A percentile compares a stretch with the other conserved stretches of the same genome.
These are phyloP conservation scores for Ogataea methylovora DNA, from an alignment of 805 yeast genomes.

Conservation along the genomic window DNA sequence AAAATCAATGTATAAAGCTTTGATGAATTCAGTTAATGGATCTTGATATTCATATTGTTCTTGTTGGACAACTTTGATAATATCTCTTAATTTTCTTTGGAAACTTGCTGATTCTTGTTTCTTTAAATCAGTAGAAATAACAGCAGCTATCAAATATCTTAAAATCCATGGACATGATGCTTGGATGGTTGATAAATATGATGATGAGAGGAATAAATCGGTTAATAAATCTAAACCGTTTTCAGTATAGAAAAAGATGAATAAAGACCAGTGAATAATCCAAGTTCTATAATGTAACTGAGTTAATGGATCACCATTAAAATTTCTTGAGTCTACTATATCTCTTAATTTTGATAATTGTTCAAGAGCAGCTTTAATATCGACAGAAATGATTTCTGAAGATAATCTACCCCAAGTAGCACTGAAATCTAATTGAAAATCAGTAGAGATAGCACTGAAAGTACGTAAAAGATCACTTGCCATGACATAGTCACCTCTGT, in stretches of 20 bases:
- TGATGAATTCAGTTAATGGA: slow-evolving; percentile 52
- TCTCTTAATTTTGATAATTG: slow-evolving; percentile 51
- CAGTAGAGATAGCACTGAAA: slow-evolving; percentile 47
- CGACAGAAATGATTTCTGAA: slow-evolving; percentile 44
- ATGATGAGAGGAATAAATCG: slow-evolving; percentile 51
- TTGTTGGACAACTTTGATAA: slow-evolving; percentile 49
- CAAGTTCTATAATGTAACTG: slow-evolving; percentile 61
- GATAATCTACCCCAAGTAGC: slow-evolving; percentile 71
- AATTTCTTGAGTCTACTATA: slow-evolving; percentile 47
- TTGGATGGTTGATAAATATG: slow-evolving; percentile 59
- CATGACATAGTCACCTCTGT: slow-evolving; percentile 54
- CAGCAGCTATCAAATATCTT: slow-evolving; percentile 60
- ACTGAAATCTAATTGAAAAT: slow-evolving; percentile 40
- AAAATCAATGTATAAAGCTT: slow-evolving; percentile 48
- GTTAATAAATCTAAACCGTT: slow-evolving; percentile 45
- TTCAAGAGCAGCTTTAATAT: slow-evolving; percentile 45
- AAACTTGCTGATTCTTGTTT: slow-evolving; percentile 14
- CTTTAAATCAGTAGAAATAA: slow-evolving; percentile 30
- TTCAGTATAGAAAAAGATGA: slow-evolving; percentile 49
- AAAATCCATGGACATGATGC: slow-evolving; percentile 68
- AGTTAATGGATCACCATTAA: slow-evolving; percentile 40
- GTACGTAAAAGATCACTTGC: slow-evolving; percentile 52
- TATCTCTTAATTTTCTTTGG: slow-evolving; percentile 51
- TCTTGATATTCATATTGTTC: slow-evolving; percentile 61
- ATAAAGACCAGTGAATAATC: slow-evolving; percentile 64